phyloP scores from a whole-genome alignment of 2,329 filamentous ascomycete species.

The Hymenotorrendiella dingleyae region DNA sequence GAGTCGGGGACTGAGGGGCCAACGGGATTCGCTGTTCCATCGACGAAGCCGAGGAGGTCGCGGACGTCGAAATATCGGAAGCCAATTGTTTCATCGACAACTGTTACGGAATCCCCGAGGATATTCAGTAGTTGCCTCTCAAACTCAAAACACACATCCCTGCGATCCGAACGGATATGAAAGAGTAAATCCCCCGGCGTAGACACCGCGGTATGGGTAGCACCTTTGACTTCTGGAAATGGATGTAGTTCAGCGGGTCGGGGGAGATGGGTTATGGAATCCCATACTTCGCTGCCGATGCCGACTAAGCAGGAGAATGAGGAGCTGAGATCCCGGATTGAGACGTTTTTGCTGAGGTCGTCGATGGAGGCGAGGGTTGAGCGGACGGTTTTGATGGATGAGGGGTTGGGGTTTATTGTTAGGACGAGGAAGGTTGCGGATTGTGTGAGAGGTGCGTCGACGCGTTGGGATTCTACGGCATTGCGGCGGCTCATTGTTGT shows the following conservation, averaged over 20 bases:
- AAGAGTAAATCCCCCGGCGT: slow-evolving; percentile 53
- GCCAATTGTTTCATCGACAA: slow-evolving; percentile 48
- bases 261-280: slow-evolving; percentile 37
- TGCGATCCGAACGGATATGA: slow-evolving; percentile 51
- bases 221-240: slow-evolving; percentile 42
- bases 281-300: slow-evolving; percentile 48
- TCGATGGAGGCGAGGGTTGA: slow-evolving; percentile 39
- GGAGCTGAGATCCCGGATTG: slow-evolving; percentile 42
- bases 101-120: slow-evolving; percentile 41
- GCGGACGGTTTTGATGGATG: slow-evolving; percentile 37
- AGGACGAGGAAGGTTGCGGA: slow-evolving; percentile 50
- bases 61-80: slow-evolving; percentile 56
- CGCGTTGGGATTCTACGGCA: slow-evolving; percentile 38
- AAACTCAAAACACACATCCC: slow-evolving; percentile 53
- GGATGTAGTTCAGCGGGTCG: slow-evolving; percentile 46
- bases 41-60: slow-evolving; percentile 53
- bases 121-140: slow-evolving; percentile 47
- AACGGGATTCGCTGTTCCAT: slow-evolving; percentile 53
- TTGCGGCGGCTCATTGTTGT: slow-evolving; percentile 22
- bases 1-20: slow-evolving; percentile 38
- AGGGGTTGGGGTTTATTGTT: slow-evolving; percentile 31
- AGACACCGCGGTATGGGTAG: slow-evolving; percentile 44
- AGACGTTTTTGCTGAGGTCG: slow-evolving; percentile 46
- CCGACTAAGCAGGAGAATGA: slow-evolving; percentile 47
- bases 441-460: slow-evolving; percentile 46